Percentiles rank a stretch among this genome's conserved stretches.
Evolutionary conservation across 2,329 filamentous ascomycete species (phyloP).

Genomic region (Torrubiellomyces zombiae): DNA sequence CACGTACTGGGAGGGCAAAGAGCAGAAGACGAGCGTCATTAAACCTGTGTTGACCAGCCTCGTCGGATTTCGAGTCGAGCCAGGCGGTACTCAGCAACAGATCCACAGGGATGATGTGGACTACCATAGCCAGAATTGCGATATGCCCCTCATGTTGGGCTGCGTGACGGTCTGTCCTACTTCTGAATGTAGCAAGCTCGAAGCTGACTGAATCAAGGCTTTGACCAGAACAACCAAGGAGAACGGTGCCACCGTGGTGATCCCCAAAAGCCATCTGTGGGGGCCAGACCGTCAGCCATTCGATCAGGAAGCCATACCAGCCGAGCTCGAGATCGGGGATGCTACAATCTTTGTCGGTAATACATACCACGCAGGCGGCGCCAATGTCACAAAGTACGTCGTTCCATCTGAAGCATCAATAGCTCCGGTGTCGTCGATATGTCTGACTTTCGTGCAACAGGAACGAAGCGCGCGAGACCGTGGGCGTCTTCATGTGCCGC

Average conservation of each 20-base stretch:
- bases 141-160: constrained; percentile 20
- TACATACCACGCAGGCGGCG: constrained; percentile 22
- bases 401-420: neutral
- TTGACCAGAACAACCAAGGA: constrained; percentile 21
- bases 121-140: constrained; percentile 13
- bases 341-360: constrained; percentile 22
- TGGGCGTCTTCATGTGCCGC: constrained; percentile 19
- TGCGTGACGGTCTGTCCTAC: constrained; percentile 16
- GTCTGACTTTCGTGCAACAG: constrained; percentile 3
- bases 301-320: constrained; percentile 20
- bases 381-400: constrained; percentile 15
- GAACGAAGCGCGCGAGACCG: constrained; percentile 13
- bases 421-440: constrained; percentile 1
- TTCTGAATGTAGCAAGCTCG: neutral
- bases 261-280: constrained; percentile 24
- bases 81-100: constrained; percentile 21
- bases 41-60: constrained; percentile 21
- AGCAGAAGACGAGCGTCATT: constrained; percentile 12
- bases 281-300: constrained; percentile 17
- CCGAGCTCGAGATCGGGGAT: constrained; percentile 22
- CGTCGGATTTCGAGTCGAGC: constrained; percentile 21
- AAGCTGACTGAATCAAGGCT: constrained; percentile 8
- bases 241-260: constrained; percentile 24
- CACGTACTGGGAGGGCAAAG: constrained; percentile 18
- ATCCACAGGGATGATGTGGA: constrained; percentile 20